A percentile compares a stretch with the other conserved stretches of the same genome.
phyloP scores from a whole-genome alignment of 768 basidiomycete species.

The Tubosaeta sp. region DNA sequence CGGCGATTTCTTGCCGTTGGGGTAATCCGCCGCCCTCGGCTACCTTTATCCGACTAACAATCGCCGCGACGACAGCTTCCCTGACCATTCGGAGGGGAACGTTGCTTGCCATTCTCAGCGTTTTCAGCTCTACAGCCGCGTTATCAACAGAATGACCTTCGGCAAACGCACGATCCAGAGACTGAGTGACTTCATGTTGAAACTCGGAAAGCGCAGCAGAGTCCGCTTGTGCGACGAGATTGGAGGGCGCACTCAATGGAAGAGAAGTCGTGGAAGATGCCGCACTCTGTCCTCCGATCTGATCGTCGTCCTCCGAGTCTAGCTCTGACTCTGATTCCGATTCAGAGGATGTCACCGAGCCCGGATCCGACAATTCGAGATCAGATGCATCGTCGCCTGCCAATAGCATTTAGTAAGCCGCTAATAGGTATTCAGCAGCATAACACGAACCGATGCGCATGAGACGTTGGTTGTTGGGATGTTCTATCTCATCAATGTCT shows the following conservation, averaged over 20 bases:
- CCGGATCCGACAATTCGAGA: conserved; percentile 56
- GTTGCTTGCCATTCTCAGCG: conserved; percentile 94
- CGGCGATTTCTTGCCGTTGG: conserved; percentile 63
- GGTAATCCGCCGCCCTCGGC: conserved; percentile 50
- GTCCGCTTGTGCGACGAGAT: conserved; percentile 35
- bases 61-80: conserved; percentile 81
- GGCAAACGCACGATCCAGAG: conserved; percentile 86
- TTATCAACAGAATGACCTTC: conserved; percentile 92
- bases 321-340: conserved; percentile 40
- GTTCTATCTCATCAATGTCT: conserved; percentile 57
- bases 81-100: conserved; percentile 82
- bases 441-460: conserved; percentile 63
- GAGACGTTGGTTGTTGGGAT: conserved; percentile 65
- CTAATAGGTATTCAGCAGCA: neutral
- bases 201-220: conserved; percentile 65
- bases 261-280: conserved; percentile 49
- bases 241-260: conserved; percentile 37
- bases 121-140: conserved; percentile 91
- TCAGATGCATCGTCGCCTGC: conserved; percentile 60
- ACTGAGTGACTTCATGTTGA: conserved; percentile 69
- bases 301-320: conserved; percentile 40
- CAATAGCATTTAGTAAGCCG: neutral
- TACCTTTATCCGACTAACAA: conserved; percentile 69
- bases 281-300: conserved; percentile 29
- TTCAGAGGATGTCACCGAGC: conserved; percentile 51